A percentile compares a stretch with the other conserved stretches of the same genome.
These are phyloP conservation scores for Skeletonema costatum DNA, from an alignment of 108 stramenopile species.

Conservation along the genomic window DNA sequence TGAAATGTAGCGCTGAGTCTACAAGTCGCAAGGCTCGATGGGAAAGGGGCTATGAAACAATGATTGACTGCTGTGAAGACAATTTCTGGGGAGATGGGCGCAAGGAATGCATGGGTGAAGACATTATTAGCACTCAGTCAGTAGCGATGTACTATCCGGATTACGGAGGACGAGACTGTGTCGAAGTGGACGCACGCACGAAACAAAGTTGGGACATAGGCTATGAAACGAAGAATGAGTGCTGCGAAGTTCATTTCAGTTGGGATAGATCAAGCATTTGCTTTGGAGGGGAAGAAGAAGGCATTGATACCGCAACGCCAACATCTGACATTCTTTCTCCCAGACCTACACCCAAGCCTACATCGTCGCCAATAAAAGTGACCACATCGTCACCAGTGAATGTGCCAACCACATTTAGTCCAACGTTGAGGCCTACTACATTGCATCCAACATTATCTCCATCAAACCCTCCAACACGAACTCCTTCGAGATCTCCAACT, in stretches of 20 bases:
- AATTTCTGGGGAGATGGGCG: constrained; percentile 16
- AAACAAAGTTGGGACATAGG: background rate
- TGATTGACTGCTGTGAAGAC: constrained; percentile 17
- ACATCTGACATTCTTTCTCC: background rate
- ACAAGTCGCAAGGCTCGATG: constrained; percentile 2
- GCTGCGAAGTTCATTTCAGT: constrained; percentile 7
- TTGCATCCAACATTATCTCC: background rate
- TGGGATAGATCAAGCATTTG: constrained; percentile 10
- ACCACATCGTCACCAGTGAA: background rate
- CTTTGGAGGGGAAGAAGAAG: background rate
- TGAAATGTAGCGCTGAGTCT: constrained; percentile 5
- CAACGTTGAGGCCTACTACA: constrained; percentile 2
- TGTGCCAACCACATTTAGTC: background rate
- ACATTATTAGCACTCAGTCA: background rate
- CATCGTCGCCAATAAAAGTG: background rate
- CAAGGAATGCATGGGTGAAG: constrained; percentile 2
- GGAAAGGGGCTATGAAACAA: constrained; percentile 19
- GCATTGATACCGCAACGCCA: background rate
- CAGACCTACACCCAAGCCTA: background rate
- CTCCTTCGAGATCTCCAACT: background rate
- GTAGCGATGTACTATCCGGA: constrained; percentile 1
- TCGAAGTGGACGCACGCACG: background rate
- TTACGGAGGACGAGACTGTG: constrained; percentile 1
- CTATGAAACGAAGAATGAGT: constrained; percentile 1
- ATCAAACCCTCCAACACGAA: constrained; percentile 3